Percentiles rank a stretch among this genome's conserved stretches.
Conservation (phyloP, 768 basidiomycete genomes). For the Hygrocybe punicea region DNA sequence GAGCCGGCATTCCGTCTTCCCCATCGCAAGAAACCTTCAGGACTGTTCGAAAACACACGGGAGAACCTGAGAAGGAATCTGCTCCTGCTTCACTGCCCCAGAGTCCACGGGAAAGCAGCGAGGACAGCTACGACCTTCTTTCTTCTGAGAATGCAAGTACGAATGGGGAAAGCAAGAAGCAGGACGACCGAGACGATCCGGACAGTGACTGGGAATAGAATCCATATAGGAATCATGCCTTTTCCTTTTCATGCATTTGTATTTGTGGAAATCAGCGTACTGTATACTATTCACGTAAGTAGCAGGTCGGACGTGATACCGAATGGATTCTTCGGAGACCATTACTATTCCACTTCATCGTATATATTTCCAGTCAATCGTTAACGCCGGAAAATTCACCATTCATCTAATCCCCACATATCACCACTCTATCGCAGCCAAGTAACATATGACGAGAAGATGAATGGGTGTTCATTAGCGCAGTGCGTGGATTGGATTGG, state of each 20-base stretch:
- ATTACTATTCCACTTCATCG: too few species aligned
- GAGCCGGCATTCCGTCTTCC: neutral
- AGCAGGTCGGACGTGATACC: too few species aligned
- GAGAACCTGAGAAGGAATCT: conserved; percentile 15
- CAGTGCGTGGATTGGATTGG: too few species aligned
- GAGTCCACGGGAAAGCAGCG: conserved; percentile 57
- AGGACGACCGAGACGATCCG: conserved; percentile 37
- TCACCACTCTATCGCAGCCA: too few species aligned
- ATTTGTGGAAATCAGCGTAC: neutral
- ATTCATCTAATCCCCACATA: too few species aligned
- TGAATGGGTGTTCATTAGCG: too few species aligned
- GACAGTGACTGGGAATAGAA: conserved; percentile 65
- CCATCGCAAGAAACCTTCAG: conserved; percentile 12
- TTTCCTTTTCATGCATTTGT: too few species aligned
- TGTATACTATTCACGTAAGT: too few species aligned
- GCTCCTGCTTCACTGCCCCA: conserved; percentile 34
- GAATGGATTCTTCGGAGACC: too few species aligned
- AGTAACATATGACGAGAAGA: too few species aligned
- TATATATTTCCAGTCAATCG: too few species aligned
- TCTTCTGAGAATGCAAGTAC: conserved; percentile 52
- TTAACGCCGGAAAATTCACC: too few species aligned
- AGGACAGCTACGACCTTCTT: conserved; percentile 67
- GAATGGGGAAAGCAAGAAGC: conserved; percentile 32
- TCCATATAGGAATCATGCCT: neutral
- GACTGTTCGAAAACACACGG: conserved; percentile 20